A percentile compares a stretch with the other conserved stretches of the same genome.
phyloP scores from a whole-genome alignment of 2,329 filamentous ascomycete genomes.

The Elsinoe batatas region DNA sequence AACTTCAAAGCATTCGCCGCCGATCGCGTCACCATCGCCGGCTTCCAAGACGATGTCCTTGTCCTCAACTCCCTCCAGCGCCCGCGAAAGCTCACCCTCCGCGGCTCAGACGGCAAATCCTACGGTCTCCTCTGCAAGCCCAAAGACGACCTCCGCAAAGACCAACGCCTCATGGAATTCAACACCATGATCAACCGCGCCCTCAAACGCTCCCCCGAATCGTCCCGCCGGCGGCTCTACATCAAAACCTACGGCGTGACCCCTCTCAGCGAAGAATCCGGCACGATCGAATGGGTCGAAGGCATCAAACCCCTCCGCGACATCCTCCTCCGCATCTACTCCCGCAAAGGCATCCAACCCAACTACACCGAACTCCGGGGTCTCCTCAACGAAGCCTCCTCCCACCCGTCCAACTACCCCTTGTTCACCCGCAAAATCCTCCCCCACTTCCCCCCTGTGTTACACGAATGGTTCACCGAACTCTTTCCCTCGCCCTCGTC shows the following conservation, averaged over 20 bases:
- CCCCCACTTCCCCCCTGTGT: constrained; percentile 64
- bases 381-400: constrained; percentile 56
- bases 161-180: constrained; percentile 98
- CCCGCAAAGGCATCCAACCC: constrained; percentile 57
- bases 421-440: constrained; percentile 62
- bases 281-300: constrained; percentile 97
- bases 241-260: constrained; percentile 97
- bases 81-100: constrained; percentile 77
- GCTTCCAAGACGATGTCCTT: constrained; percentile 77
- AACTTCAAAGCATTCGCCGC: constrained; percentile 76
- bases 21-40: constrained; percentile 72
- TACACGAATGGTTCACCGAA: constrained; percentile 92
- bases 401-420: constrained; percentile 49
- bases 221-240: constrained; percentile 79
- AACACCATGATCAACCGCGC: constrained; percentile 96
- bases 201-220: constrained; percentile 81
- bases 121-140: constrained; percentile 95
- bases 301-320: constrained; percentile 90
- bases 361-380: constrained; percentile 57
- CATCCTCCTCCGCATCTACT: constrained; percentile 71
- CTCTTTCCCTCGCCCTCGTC: constrained; percentile 86
- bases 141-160: constrained; percentile 93
- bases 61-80: constrained; percentile 87
- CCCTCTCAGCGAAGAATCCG: constrained; percentile 93
- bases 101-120: constrained; percentile 76